Evolutionary conservation across 164 flowering plant genomes (phyloP).

Genomic region (Magnolia officinalis): DNA sequence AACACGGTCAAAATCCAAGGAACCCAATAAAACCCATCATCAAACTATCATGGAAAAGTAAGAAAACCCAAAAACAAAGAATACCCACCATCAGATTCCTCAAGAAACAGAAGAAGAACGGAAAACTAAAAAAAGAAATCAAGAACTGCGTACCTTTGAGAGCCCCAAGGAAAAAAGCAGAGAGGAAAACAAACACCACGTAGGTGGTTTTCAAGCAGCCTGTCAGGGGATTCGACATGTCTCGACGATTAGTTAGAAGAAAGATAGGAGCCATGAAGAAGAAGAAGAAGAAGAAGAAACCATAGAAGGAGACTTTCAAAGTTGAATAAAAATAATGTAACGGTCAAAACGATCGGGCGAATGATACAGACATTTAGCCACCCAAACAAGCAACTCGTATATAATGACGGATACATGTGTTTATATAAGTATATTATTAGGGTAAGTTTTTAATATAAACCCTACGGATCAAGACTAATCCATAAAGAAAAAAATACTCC

Average conservation of each 20-base stretch:
- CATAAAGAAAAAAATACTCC: too few species aligned
- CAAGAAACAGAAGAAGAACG: neutral
- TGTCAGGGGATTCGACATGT: constrained; percentile 11
- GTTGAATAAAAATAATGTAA: neutral
- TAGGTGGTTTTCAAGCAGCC: constrained; percentile 43
- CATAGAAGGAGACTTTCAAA: neutral
- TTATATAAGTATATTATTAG: neutral
- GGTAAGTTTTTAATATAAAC: too few species aligned
- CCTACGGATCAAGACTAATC: too few species aligned
- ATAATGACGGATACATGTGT: neutral
- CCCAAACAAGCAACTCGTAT: neutral
- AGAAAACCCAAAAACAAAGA: neutral
- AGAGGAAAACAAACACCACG: constrained; percentile 63
- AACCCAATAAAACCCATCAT: constrained; percentile 1
- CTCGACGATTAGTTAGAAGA: neutral
- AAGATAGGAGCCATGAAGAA: neutral
- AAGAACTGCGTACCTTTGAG: constrained; percentile 53
- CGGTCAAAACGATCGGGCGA: constrained; percentile 4
- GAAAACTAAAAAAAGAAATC: neutral
- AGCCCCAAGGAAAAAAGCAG: constrained; percentile 71
- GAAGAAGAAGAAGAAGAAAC: neutral
- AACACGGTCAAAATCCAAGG: neutral
- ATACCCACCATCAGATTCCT: constrained; percentile 7
- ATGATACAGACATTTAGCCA: neutral
- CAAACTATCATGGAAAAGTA: neutral